Base-by-base conservation (phyloP, 2,329 filamentous ascomycete species). In the Ophiostoma himal-ulmi region DNA sequence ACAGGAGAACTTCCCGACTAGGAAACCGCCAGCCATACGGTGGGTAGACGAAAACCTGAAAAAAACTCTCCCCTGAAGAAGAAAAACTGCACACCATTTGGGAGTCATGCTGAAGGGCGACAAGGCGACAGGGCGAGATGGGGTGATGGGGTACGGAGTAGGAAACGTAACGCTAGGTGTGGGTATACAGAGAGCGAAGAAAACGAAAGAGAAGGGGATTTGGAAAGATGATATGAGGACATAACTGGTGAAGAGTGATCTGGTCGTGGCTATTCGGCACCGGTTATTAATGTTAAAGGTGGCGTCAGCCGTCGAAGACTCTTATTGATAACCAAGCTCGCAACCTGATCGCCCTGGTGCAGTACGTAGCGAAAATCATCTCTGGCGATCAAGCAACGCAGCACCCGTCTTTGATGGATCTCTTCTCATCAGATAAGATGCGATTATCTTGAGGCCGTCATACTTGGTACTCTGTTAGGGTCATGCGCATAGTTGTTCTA, bases 31-130 rank as follows among this genome's bases (percentile, higher is more conserved):
- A 60, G 54, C 44, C 44, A 48, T 14, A 26, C 34, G 13, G 54
- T 60, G 54, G 54, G 26, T 34, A 62, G 11, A 62, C 57, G 52
- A 62, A 62, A 62, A 36, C 57, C 26, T 36, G 57, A 62, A 20
- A 62, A 62, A 11, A 17, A 20, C 54, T 62, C 26, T 62, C 57
- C 57, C 26, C 13, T 3, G 54, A 62, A 30, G 26, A 62, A 17
- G 57, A 62, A 62, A 62, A 62, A 62, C 10, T 34, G 26, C 57
- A 62, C 57, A 62, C 57, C 57, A 62, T 26, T 30, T 17, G 44
- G 17, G 57, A 62, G 57, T 52, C 44, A n/a, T 20, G 26, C 26
- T 34, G 26, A 62, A 26, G 26, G 17, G 17, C 44, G 44, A 48
- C 20, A 48, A 20, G 44, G 44, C 44, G 37, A 39, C 37, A 10